Evolutionary conservation across 768 basidiomycete species (phyloP), one percentile per base, ranked within the genome.

Genomic region (Suillus paluster): DNA sequence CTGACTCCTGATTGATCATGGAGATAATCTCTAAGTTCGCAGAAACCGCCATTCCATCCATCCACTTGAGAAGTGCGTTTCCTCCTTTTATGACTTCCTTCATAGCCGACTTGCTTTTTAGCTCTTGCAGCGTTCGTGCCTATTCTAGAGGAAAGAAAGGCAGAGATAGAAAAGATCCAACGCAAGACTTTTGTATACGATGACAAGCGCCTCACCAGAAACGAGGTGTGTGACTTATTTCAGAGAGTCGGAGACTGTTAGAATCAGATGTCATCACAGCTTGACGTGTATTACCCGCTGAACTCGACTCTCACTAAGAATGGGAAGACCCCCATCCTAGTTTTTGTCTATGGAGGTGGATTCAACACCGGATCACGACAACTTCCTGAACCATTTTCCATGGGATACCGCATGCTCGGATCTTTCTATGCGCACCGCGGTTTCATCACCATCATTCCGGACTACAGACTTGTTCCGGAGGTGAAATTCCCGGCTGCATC

Each of bases 301-400:
- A 41, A 75, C 4, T 54, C 70, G 6, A 61, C 68, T 12, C 62
- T 66, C n/a, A 65, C 71, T 7, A 66, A 69, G 7, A 58, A 62
- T 21, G 67, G 67, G 25, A 75, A 72, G 57, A 74, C 80, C 0
- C 85, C 86, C 1, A 75, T 90, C 23, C 73, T 90, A 27, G 83
- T 90, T 71, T 90, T 83, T 72, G 63, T 85, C 46, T 90, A 91
- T 63, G 89, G 89, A 1, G 89, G 89, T 2, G 87, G 88, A 3
- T 88, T 87, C 68, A 74, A 74, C 63, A 69, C 71, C 0, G 89
- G 89, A 1, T 75, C 77, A 0, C 81, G 85, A n/a, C 78, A 74
- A 9, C 68, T 83, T 48, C 75, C 81, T 2, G 73, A 79, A 10
- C 81, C 86, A 0, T 77, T 77, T 48, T 81, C 83, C 46, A 79